These are phyloP conservation scores for Gnomoniopsis smithogilvyi DNA, from an alignment of 2,329 filamentous ascomycete species.

Conservation along the genomic window DNA sequence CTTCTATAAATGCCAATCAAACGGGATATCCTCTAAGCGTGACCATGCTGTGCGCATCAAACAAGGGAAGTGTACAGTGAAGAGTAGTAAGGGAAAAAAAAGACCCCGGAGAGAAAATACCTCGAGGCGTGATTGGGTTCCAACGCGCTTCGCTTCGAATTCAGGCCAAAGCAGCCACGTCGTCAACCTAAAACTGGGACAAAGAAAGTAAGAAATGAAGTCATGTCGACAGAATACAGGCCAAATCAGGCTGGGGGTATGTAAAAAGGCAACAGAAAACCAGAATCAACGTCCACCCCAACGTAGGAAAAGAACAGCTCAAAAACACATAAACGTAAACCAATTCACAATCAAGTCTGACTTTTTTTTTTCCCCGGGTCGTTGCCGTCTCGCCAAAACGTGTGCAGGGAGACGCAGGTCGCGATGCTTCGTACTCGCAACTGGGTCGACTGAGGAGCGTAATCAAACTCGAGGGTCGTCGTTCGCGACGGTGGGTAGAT, in stretches of 20 bases:
- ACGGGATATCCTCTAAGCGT: constrained; percentile 17
- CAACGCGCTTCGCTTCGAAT: neutral
- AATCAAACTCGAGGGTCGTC: neutral
- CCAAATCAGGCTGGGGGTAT: constrained; percentile 8
- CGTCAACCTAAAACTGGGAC: neutral
- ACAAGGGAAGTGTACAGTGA: constrained; percentile 5
- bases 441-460: neutral
- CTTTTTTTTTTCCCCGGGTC: neutral
- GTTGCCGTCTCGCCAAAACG: neutral
- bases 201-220: constrained; percentile 14
- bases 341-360: neutral
- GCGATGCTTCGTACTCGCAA: neutral
- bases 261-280: constrained; percentile 2
- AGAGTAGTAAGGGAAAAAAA: neutral
- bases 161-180: neutral
- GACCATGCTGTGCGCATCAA: constrained; percentile 11
- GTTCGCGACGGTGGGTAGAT: neutral
- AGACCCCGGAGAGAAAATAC: neutral
- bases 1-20: constrained; percentile 19
- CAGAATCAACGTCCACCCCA: constrained; percentile 16
- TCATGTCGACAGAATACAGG: constrained; percentile 17
- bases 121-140: neutral
- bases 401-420: neutral
- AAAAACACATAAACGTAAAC: neutral
- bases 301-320: neutral